Evolutionary conservation across 2,329 filamentous ascomycete genomes (phyloP), one percentile per base, ranked within the genome.

Genomic region (Bipolaris cookei): DNA sequence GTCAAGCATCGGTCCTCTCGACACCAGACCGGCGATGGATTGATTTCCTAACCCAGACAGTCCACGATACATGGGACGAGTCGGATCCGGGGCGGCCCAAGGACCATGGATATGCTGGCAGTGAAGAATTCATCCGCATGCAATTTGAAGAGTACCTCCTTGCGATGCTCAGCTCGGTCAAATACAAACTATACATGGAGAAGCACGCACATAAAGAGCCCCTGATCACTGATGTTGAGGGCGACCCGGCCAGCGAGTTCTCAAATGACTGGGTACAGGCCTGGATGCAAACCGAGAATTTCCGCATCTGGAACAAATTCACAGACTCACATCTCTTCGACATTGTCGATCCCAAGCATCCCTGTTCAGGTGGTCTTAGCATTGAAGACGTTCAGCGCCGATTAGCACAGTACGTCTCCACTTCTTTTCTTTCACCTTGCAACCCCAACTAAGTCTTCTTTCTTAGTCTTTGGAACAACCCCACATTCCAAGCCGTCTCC

Each of bases 111-210:
- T 99, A 97, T 71, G 88, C 92, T 35, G 95, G 95, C 28, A 97
- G 92, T 61, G 95, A 99, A 78, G 95, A 98, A 74, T 97, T 97
- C 71, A 99, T 99, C 67, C 87, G 95, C 28, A 86, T 97, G 38
- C 94, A 98, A 70, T 99, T 99, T 62, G 95, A 99, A 77, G 93
- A 97, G 70, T 99, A 99, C 72, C 84, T 99, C 5, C 84, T 98
- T 21, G 91, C 92, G 0, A 84, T 99, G 61, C 86, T 98, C 41
- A 91, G 93, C 0, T 88, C 91, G 0, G 90, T 93, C 65, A 97
- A 97, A 74, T 98, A 96, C 74, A 92, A 92, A 76, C 67, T 77
- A 35, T 82, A 80, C 64, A 71, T 78, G 51, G 75, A 74, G 48
- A 76, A 70, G 61, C 73, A 82, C 66, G 76, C 79, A 62, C 72